These are phyloP conservation scores for Zizania latifolia DNA, from an alignment of 176 grass and related monocot species.

Conservation along the genomic window DNA sequence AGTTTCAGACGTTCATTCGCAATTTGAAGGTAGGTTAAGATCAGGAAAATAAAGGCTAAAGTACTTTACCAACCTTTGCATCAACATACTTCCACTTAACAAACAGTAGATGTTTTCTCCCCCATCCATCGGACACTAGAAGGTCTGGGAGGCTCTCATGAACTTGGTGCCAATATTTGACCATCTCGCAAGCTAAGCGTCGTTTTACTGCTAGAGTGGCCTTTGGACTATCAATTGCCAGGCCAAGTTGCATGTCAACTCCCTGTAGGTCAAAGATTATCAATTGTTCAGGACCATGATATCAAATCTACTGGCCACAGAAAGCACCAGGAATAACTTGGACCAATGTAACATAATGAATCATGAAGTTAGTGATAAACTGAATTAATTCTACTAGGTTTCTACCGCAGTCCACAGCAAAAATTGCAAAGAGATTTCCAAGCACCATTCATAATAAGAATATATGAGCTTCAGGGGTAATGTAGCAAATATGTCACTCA, in stretches of 20 bases:
- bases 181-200: conserved; percentile 94
- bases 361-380: background rate
- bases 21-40: background rate
- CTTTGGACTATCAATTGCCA: conserved; percentile 93
- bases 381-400: conserved; percentile 18
- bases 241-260: conserved; percentile 91
- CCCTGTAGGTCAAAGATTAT: conserved; percentile 39
- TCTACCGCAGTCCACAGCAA: background rate
- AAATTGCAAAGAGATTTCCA: background rate
- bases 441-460: background rate
- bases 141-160: conserved; percentile 72
- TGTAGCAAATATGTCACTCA: background rate
- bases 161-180: conserved; percentile 91
- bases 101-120: conserved; percentile 75
- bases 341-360: background rate
- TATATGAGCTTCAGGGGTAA: background rate
- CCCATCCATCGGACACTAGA: conserved; percentile 65
- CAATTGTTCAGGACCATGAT: background rate
- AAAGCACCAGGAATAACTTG: background rate
- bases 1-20: background rate
- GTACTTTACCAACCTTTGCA: conserved; percentile 58
- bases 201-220: conserved; percentile 95
- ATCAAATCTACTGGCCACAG: background rate
- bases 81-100: conserved; percentile 92
- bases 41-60: background rate